Conservation (phyloP, 768 basidiomycete genomes). For the Piloderma croceum region DNA sequence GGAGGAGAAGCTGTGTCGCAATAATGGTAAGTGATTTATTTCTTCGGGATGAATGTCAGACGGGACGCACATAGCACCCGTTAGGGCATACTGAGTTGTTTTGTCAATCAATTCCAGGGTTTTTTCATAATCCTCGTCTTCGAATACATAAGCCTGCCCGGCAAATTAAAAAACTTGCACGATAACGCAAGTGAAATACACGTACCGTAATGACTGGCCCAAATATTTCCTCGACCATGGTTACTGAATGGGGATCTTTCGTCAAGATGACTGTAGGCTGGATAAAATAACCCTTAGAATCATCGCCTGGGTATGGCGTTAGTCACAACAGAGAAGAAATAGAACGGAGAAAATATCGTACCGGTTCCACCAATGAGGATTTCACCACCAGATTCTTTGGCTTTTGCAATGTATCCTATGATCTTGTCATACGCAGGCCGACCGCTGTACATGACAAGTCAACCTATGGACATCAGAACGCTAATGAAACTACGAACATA, state of each 20-base stretch:
- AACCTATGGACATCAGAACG: background rate
- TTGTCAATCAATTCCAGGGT: slow-evolving; percentile 83
- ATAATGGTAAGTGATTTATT: slow-evolving; percentile 9
- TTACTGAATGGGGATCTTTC: slow-evolving; percentile 82
- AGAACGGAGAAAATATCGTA: slow-evolving; percentile 21
- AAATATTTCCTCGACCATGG: slow-evolving; percentile 94
- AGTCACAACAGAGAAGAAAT: background rate
- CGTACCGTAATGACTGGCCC: slow-evolving; percentile 88
- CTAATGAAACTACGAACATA: slow-evolving; percentile 49
- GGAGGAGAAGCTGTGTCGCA: slow-evolving; percentile 59
- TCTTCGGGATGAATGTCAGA: slow-evolving; percentile 1
- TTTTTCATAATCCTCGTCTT: slow-evolving; percentile 81
- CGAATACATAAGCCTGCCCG: slow-evolving; percentile 74
- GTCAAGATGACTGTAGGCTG: slow-evolving; percentile 93
- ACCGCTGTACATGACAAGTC: slow-evolving; percentile 43
- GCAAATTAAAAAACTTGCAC: slow-evolving; percentile 1
- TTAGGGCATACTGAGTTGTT: slow-evolving; percentile 85
- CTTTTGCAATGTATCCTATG: slow-evolving; percentile 74
- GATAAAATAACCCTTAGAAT: slow-evolving; percentile 89
- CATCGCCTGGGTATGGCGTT: slow-evolving; percentile 55
- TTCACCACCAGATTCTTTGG: slow-evolving; percentile 85
- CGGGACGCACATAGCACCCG: slow-evolving; percentile 80
- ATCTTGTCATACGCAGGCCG: slow-evolving; percentile 88
- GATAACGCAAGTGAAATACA: slow-evolving; percentile 1
- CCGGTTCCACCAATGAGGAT: slow-evolving; percentile 81